A percentile compares a stretch with the other conserved stretches of the same genome.
Evolutionary conservation across 441 rosid species (phyloP).

Genomic region (Metrosideros polymorpha): DNA sequence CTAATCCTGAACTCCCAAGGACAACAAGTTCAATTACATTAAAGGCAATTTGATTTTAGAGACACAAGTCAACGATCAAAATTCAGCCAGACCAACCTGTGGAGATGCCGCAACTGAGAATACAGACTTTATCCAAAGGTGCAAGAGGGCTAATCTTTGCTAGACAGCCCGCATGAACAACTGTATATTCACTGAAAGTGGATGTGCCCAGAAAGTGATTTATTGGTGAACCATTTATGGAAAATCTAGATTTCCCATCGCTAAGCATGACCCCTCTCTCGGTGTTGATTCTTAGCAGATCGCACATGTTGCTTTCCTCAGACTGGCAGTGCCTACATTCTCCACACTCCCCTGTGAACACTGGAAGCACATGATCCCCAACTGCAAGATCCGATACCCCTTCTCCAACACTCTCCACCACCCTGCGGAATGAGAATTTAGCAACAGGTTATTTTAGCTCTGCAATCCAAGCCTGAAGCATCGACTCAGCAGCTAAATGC

Average conservation of each 20-base stretch:
- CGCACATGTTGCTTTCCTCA: neutral
- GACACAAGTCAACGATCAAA: neutral
- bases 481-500: neutral
- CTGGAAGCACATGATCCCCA: neutral
- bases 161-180: neutral
- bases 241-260: neutral
- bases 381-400: neutral
- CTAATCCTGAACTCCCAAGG: neutral
- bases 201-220: neutral
- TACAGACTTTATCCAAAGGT: neutral
- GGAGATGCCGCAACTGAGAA: neutral
- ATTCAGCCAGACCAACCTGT: neutral
- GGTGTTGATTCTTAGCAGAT: neutral
- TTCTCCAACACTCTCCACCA: constrained; percentile 1
- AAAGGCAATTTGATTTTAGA: neutral
- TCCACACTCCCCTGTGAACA: neutral
- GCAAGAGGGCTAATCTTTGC: neutral
- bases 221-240: neutral
- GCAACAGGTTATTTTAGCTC: neutral
- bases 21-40: neutral
- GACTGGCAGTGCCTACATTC: neutral
- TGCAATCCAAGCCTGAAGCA: neutral
- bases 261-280: neutral
- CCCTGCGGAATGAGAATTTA: neutral
- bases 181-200: neutral